Evolutionary conservation across 108 stramenopile species (phyloP).

Genomic region (Nannochloropsis granulata): DNA sequence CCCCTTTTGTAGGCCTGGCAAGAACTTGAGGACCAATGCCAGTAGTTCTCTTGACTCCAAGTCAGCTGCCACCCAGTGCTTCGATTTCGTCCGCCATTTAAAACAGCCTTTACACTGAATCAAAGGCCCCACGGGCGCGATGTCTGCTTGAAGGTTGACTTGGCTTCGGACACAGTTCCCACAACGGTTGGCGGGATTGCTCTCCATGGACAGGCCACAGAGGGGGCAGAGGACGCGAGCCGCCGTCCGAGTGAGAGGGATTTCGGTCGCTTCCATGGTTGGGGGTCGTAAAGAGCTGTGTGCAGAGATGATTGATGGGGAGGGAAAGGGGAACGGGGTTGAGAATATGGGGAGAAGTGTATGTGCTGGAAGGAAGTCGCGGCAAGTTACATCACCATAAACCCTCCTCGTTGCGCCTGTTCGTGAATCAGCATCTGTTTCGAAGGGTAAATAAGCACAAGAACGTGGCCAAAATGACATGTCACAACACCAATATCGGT

Average conservation of each 20-base stretch:
- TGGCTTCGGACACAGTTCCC: not conserved
- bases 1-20: slow-evolving; percentile 29
- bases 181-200: not conserved
- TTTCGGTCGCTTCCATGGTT: not conserved
- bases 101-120: slow-evolving; percentile 13
- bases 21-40: slow-evolving; percentile 68
- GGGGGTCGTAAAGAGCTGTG: too few species aligned
- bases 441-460: too few species aligned
- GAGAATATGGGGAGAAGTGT: too few species aligned
- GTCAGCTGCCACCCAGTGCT: slow-evolving; percentile 68
- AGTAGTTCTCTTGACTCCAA: slow-evolving; percentile 90
- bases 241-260: not conserved
- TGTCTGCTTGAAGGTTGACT: not conserved
- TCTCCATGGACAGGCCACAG: not conserved
- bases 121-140: not conserved
- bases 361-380: too few species aligned
- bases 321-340: too few species aligned
- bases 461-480: too few species aligned
- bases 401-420: too few species aligned
- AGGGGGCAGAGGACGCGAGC: not conserved
- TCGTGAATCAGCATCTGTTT: too few species aligned
- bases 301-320: too few species aligned
- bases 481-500: too few species aligned
- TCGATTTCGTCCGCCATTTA: slow-evolving; percentile 11
- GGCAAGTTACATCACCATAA: too few species aligned